These are phyloP conservation scores for Austroboletus eburneus DNA, from an alignment of 768 basidiomycete genomes.

Conservation along the genomic window DNA sequence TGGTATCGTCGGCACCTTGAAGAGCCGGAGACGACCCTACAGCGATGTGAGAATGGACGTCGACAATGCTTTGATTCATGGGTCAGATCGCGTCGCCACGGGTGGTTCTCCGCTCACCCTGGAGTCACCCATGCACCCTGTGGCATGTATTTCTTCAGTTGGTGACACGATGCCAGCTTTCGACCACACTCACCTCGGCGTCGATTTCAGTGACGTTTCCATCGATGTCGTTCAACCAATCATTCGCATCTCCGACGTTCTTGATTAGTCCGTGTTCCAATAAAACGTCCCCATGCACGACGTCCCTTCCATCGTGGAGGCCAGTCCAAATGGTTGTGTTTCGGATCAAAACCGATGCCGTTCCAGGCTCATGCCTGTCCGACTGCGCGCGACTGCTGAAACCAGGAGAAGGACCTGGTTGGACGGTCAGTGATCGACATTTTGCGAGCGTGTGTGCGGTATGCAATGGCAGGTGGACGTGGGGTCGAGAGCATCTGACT, in stretches of 20 bases:
- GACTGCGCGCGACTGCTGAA: slow-evolving; percentile 49
- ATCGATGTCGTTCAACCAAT: not conserved
- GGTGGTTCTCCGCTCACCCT: slow-evolving; percentile 15
- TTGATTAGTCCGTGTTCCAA: slow-evolving; percentile 63
- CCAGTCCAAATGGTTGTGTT: slow-evolving; percentile 85
- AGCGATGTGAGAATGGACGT: slow-evolving; percentile 57
- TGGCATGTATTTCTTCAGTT: slow-evolving; percentile 9
- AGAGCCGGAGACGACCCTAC: slow-evolving; percentile 38
- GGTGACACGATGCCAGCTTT: not conserved
- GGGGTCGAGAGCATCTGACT: not conserved
- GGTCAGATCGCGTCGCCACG: not conserved
- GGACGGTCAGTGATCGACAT: slow-evolving; percentile 42
- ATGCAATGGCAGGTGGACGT: slow-evolving; percentile 16
- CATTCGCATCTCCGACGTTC: slow-evolving; percentile 39
- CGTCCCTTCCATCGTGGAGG: slow-evolving; percentile 47
- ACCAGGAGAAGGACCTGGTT: slow-evolving; percentile 41
- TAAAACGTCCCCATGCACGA: slow-evolving; percentile 56
- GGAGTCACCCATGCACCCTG: slow-evolving; percentile 69
- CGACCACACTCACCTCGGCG: slow-evolving; percentile 17
- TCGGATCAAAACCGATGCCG: slow-evolving; percentile 49
- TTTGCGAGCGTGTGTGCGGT: slow-evolving; percentile 35
- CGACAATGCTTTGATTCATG: slow-evolving; percentile 37
- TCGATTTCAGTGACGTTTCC: slow-evolving; percentile 49
- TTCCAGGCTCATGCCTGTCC: slow-evolving; percentile 54
- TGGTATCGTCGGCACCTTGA: slow-evolving; percentile 46